phyloP scores from a whole-genome alignment of 352 stramenopile species.

The Phytophthora pluvialis region DNA sequence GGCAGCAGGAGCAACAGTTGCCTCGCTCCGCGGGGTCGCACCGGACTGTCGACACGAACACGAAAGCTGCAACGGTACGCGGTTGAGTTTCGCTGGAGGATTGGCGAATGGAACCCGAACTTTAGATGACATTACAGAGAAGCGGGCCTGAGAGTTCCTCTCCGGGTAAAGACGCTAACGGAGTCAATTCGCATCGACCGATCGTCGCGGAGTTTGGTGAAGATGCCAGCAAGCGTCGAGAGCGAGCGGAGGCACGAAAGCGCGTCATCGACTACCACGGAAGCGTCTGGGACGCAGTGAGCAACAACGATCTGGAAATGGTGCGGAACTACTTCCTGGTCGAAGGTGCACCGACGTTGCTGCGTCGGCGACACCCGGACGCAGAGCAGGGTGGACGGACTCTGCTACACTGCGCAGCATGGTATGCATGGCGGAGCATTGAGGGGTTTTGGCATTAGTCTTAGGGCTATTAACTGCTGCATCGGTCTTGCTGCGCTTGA shows the following conservation, averaged over 20 bases:
- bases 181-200: constrained; percentile 6
- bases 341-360: constrained; percentile 53
- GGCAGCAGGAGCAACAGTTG: constrained; percentile 24
- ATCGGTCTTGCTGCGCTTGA: not conserved
- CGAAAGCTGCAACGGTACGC: constrained; percentile 11
- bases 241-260: constrained; percentile 63
- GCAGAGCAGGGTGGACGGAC: constrained; percentile 59
- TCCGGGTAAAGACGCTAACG: constrained; percentile 2
- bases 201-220: constrained; percentile 20
- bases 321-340: constrained; percentile 70
- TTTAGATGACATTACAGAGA: constrained; percentile 8
- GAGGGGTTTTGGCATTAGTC: not conserved
- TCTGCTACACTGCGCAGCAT: constrained; percentile 70
- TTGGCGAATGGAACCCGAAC: not conserved
- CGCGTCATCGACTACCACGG: constrained; percentile 60
- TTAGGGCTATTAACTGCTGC: not conserved
- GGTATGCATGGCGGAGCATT: constrained; percentile 30
- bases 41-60: constrained; percentile 6
- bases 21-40: constrained; percentile 7
- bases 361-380: constrained; percentile 50
- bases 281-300: constrained; percentile 63
- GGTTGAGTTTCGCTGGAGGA: not conserved
- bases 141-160: not conserved
- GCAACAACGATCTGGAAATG: constrained; percentile 51
- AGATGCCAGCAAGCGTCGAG: constrained; percentile 42